A percentile compares a stretch with the other conserved stretches of the same genome.
Conservation (phyloP, 331 rosid species). For the Quercus tomentella region DNA sequence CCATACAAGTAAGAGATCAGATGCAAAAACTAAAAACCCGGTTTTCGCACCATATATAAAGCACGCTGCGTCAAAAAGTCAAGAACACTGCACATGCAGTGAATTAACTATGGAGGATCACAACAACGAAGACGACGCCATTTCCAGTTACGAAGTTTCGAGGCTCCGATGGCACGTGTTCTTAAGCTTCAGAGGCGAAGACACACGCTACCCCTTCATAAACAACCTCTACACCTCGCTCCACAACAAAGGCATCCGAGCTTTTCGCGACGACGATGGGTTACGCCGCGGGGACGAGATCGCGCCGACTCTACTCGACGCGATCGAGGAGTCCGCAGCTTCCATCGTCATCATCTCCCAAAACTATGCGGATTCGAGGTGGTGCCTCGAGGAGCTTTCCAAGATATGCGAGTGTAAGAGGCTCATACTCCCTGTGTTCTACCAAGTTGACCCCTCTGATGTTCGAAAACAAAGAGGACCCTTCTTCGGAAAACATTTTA, state of each 20-base stretch:
- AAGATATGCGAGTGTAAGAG: slow-evolving; percentile 36
- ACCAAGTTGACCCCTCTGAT: slow-evolving; percentile 34
- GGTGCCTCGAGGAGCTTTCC: slow-evolving; percentile 56
- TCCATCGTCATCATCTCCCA: slow-evolving; percentile 36
- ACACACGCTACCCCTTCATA: slow-evolving; percentile 42
- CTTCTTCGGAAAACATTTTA: slow-evolving; percentile 14
- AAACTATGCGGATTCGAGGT: slow-evolving; percentile 40
- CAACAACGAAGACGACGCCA: not conserved
- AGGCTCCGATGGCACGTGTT: slow-evolving; percentile 68
- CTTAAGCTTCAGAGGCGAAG: slow-evolving; percentile 60
- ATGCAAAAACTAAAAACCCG: too few species aligned
- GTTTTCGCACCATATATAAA: too few species aligned
- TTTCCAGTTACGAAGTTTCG: slow-evolving; percentile 18
- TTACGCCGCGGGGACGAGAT: slow-evolving; percentile 46
- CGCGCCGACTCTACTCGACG: slow-evolving; percentile 28
- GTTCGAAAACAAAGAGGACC: slow-evolving; percentile 44
- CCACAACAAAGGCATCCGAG: slow-evolving; percentile 17
- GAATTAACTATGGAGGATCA: too few species aligned
- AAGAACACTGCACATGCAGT: too few species aligned
- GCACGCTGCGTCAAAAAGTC: too few species aligned
- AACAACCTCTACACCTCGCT: slow-evolving; percentile 26
- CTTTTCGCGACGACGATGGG: slow-evolving; percentile 40
- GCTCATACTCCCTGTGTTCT: slow-evolving; percentile 53
- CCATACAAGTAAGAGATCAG: too few species aligned
- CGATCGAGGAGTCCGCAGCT: slow-evolving; percentile 53